Base-by-base conservation (phyloP, 1,284 basidiomycete genomes). In the Cutaneotrichosporon cavernicola region DNA sequence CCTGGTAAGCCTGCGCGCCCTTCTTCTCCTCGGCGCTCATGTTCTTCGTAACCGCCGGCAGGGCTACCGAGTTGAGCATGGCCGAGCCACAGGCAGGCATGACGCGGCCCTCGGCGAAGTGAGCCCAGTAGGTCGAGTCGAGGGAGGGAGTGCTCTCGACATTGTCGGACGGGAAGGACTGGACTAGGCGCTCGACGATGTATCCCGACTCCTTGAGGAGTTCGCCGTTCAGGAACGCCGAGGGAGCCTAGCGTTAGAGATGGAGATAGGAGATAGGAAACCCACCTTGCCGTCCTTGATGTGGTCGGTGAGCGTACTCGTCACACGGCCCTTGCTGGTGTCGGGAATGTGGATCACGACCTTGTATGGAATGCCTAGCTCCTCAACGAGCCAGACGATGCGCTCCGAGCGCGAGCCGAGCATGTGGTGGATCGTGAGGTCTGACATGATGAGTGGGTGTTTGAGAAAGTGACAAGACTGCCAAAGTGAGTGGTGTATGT, bases 341-440 rank as follows among this genome's bases (percentile, higher is more conserved):
- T 56, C 18, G 21, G 55, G 55, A 26, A 68, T 68, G 67, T 77
- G 71, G 18, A 73, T 73, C 31, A 69, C 64, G 64, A 77, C 72
- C 18, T 71, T 63, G 68, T 78, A 78, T 4, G 66, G 67, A 5
- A 77, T 59, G 16, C 69, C 65, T 30, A 75, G 69, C 63, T 76
- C 76, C 62, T 68, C 66, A 46, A 63, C 61, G 22, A 69, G 32
- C 68, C 64, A 65, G n/a, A 63, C 76, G 40, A 77, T 69, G 49
- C 76, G 65, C 32, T 74, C 73, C 5, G 76, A 76, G 49, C 76
- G 68, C n/a, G 75, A 77, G 32, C 57, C 53, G 61, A 75, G 72
- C 60, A 79, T 70, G 69, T 79, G 77, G 61, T 79, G 76, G 14
- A 77, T 64, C 16, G 66, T 69, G 65, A 78, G 73, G n/a, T 71